Evolutionary conservation across 257 asterid genomes (phyloP), one percentile per base, ranked within the genome.

Genomic region (Gardenia jasminoides): DNA sequence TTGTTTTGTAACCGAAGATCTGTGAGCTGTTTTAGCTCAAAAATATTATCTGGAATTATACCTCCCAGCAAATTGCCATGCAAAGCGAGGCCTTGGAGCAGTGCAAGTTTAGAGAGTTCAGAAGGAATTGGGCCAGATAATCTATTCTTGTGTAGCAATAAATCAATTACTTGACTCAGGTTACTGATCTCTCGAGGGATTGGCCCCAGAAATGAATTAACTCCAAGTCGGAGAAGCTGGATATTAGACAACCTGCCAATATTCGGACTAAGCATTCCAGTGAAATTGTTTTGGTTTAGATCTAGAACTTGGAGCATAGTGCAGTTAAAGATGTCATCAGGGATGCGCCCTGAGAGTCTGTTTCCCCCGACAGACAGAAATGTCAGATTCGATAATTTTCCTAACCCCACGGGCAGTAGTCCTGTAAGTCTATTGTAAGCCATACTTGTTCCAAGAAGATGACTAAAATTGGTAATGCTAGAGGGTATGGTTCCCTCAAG

Each of bases 121-220:
- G 66, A 59, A 22, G 97, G 97, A 67, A 92, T 72, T 54, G 16
- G 24, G 39, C 97, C 97, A 39, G 94, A 87, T 76, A 94, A 89
- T 31, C 80, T 80, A 67, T 94, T 94, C 52, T 62, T 9, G 10
- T 85, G 84, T 41, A 94, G 84, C 28, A 64, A 90, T 70, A 94
- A 82, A 73, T 86, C 84, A 31, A 88, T 6, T 46, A 92, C 82
- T 48, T 64, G 82, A 46, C 87, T 88, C 78, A 94, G 83, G 59
- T 87, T 84, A 9, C 91, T 94, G 41, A 92, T 88, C 86, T 91
- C 93, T 71, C 76, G 80, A 2, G 96, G 98, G 75, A 94, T 88
- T 50, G 75, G 24, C 24, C 98, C 98, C 13, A 58, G 77, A 39
- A 94, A 76, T 7, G 81, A 82, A 69, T 87, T 88, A 11, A 16